These are phyloP conservation scores for Syncephalastrum sp. DNA, from an alignment of 371 early-diverging fungal genomes.

Conservation along the genomic window DNA sequence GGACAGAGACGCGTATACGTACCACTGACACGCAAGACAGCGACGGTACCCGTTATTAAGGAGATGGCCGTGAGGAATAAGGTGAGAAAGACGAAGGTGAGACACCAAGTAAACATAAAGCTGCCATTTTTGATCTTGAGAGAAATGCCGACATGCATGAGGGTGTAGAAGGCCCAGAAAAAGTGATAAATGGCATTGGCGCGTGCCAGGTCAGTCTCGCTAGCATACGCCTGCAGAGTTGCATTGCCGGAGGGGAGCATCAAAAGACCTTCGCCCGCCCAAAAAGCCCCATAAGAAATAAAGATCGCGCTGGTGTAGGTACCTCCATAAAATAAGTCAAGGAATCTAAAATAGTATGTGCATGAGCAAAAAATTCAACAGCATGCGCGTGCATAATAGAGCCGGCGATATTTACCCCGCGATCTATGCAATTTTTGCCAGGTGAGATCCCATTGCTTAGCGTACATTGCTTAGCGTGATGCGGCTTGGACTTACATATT, in stretches of 20 bases:
- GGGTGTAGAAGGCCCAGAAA: slow-evolving; percentile 35
- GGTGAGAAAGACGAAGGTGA: slow-evolving; percentile 35
- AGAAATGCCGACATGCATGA: slow-evolving; percentile 33
- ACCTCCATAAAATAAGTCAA: slow-evolving; percentile 11
- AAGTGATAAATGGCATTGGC: slow-evolving; percentile 30
- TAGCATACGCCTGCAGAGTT: slow-evolving; percentile 19
- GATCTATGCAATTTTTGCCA: slow-evolving; percentile 4
- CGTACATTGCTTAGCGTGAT: too few relatives aligned
- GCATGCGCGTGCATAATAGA: too few relatives aligned
- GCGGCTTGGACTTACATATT: slow-evolving; percentile 19
- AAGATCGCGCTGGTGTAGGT: slow-evolving; percentile 26
- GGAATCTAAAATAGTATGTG: slow-evolving; percentile 1
- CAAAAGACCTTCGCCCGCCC: slow-evolving; percentile 14
- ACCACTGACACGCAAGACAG: slow-evolving; percentile 20
- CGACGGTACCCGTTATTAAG: slow-evolving; percentile 21
- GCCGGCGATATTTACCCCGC: slow-evolving; percentile 13
- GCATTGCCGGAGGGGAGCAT: slow-evolving; percentile 29
- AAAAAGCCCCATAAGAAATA: slow-evolving; percentile 32
- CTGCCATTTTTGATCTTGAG: slow-evolving; percentile 30
- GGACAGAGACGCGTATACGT: too few relatives aligned
- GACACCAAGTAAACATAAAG: slow-evolving; percentile 27
- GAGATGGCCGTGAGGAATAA: slow-evolving; percentile 35
- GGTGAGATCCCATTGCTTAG: too few relatives aligned
- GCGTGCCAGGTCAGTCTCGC: slow-evolving; percentile 21
- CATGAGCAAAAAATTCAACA: background rate